phyloP scores from a whole-genome alignment of 176 grass and related monocot species.

The Saccharum spontaneum region DNA sequence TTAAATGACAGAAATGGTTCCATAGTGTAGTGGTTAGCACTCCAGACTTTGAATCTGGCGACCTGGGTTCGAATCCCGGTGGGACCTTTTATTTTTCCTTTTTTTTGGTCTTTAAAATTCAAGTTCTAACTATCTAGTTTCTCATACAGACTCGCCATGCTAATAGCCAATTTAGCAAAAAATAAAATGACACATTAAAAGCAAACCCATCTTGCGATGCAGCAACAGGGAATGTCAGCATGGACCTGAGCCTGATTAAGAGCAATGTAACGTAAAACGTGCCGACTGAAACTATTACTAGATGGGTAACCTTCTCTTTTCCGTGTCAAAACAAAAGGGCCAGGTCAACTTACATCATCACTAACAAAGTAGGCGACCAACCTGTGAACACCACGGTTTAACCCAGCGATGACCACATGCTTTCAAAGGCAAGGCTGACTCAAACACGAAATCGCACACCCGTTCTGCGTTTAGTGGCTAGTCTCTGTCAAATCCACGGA shows the following conservation, averaged over 20 bases:
- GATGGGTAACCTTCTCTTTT: background rate
- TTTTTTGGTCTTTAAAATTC: background rate
- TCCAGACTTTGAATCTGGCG: constrained; percentile 99
- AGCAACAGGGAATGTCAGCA: background rate
- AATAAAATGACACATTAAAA: background rate
- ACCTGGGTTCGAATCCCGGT: constrained; percentile 99
- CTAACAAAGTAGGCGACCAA: background rate
- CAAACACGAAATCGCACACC: background rate
- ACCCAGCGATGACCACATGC: background rate
- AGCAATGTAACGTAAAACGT: background rate
- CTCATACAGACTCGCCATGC: background rate
- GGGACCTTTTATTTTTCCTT: constrained; percentile 28
- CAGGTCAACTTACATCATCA: background rate
- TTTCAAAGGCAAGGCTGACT: background rate
- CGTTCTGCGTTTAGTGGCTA: background rate
- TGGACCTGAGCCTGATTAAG: background rate
- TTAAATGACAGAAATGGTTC: background rate
- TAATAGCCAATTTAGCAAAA: background rate
- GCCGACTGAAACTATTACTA: background rate
- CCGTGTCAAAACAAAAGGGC: background rate
- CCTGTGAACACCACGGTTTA: background rate
- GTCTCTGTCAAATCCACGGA: background rate
- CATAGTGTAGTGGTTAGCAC: constrained; percentile 99
- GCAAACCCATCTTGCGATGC: too few relatives aligned
- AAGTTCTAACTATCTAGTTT: background rate